phyloP scores from a whole-genome alignment of 768 basidiomycete genomes.

The Psilocybe cyanescens region DNA sequence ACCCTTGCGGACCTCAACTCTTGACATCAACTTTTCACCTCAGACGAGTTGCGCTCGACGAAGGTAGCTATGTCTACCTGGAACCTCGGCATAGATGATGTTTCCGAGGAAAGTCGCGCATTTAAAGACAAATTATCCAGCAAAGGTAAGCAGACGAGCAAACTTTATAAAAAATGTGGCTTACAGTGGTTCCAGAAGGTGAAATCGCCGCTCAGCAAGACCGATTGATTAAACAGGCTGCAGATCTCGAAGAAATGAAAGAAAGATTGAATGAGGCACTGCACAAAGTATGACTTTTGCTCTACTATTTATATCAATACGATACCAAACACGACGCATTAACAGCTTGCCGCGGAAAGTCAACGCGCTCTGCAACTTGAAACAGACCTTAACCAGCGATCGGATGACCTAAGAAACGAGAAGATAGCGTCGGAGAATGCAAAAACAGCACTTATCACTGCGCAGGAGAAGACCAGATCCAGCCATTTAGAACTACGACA shows the following conservation, averaged over 20 bases:
- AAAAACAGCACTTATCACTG: slow-evolving; percentile 47
- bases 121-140: slow-evolving; percentile 52
- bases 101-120: slow-evolving; percentile 49
- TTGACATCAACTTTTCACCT: slow-evolving; percentile 5
- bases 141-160: slow-evolving; percentile 41
- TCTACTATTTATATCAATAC: background rate
- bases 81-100: slow-evolving; percentile 49
- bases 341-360: slow-evolving; percentile 60
- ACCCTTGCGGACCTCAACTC: background rate
- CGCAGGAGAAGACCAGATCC: slow-evolving; percentile 54
- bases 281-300: slow-evolving; percentile 43
- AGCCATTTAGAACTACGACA: slow-evolving; percentile 54
- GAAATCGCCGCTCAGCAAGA: slow-evolving; percentile 53
- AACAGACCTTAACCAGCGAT: slow-evolving; percentile 46
- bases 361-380: slow-evolving; percentile 61
- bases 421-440: slow-evolving; percentile 55
- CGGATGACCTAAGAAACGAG: slow-evolving; percentile 63
- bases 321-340: background rate
- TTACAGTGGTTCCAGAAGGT: slow-evolving; percentile 38
- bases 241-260: slow-evolving; percentile 46
- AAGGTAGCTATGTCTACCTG: slow-evolving; percentile 47
- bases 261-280: slow-evolving; percentile 45
- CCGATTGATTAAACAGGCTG: slow-evolving; percentile 42
- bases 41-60: slow-evolving; percentile 3
- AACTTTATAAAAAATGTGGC: slow-evolving; percentile 4